Evolutionary conservation across 2,329 filamentous ascomycete species (phyloP).

Genomic region (Sphaerulina populicola): DNA sequence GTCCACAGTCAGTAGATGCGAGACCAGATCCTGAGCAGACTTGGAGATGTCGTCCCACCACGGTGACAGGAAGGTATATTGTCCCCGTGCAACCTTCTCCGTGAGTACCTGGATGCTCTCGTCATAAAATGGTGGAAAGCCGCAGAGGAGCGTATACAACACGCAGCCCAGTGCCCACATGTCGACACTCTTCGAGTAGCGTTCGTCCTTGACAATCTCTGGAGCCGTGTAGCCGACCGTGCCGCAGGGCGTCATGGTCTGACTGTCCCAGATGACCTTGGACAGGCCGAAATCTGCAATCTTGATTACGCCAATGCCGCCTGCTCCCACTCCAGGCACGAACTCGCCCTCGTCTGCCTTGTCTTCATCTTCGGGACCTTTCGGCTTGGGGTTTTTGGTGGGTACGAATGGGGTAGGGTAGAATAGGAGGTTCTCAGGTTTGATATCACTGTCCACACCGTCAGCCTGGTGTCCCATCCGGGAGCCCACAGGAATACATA

Average conservation of each 20-base stretch:
- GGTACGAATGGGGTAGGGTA: conserved; percentile 76
- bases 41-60: conserved; percentile 99
- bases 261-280: conserved; percentile 95
- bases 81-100: conserved; percentile 91
- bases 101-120: conserved; percentile 95
- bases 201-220: conserved; percentile 97
- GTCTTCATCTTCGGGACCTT: conserved; percentile 83
- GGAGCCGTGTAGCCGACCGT: conserved; percentile 97
- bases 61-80: conserved; percentile 94
- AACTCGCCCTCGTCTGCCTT: conserved; percentile 97
- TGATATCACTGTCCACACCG: conserved; percentile 69
- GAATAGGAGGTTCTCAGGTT: conserved; percentile 94
- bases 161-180: conserved; percentile 99
- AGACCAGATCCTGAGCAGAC: conserved; percentile 85
- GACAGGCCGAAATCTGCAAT: conserved; percentile 96
- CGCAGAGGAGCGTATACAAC: conserved; percentile 90
- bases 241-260: conserved; percentile 98
- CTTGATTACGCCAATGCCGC: conserved; percentile 91
- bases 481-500: conserved; percentile 42
- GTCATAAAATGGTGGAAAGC: conserved; percentile 97
- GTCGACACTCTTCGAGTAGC: conserved; percentile 96
- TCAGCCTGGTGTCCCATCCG: conserved; percentile 26
- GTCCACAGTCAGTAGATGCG: conserved; percentile 86
- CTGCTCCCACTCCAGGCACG: conserved; percentile 67
- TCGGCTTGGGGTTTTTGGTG: conserved; percentile 70